A percentile compares a stretch with the other conserved stretches of the same genome.
Evolutionary conservation across 2,329 filamentous ascomycete genomes (phyloP).

Genomic region (Alternaria sp.): DNA sequence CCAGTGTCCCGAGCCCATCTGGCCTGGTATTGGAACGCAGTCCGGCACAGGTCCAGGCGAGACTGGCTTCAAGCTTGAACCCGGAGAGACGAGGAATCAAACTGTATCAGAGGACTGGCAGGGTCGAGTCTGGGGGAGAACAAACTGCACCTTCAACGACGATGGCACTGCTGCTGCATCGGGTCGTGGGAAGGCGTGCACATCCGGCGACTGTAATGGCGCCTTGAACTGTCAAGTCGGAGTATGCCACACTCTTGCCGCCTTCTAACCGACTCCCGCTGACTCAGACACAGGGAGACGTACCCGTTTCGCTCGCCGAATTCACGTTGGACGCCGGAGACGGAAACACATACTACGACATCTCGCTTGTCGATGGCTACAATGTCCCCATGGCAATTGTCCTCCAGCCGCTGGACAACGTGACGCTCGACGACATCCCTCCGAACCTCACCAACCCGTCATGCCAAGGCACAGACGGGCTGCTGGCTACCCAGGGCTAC

Average conservation of each 20-base stretch:
- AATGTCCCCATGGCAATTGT: constrained; percentile 73
- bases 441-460: constrained; percentile 78
- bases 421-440: constrained; percentile 66
- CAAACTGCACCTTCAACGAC: constrained; percentile 78
- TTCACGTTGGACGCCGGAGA: constrained; percentile 75
- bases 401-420: constrained; percentile 61
- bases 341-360: constrained; percentile 79
- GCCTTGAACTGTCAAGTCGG: constrained; percentile 71
- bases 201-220: constrained; percentile 78
- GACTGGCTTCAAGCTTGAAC: constrained; percentile 71
- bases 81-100: constrained; percentile 65
- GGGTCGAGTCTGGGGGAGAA: constrained; percentile 81
- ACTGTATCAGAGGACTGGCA: constrained; percentile 77
- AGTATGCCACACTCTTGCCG: constrained; percentile 55
- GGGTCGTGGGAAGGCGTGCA: constrained; percentile 64
- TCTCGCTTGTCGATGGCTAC: constrained; percentile 85
- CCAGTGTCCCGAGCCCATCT: constrained; percentile 72
- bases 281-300: constrained; percentile 63
- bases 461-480: constrained; percentile 74
- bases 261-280: constrained; percentile 2
- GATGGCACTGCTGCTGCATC: constrained; percentile 63
- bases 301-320: constrained; percentile 79
- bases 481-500: constrained; percentile 56
- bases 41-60: constrained; percentile 70
- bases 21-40: constrained; percentile 78